Percentiles rank a stretch among this genome's conserved stretches.
phyloP scores from a whole-genome alignment of 1,139 yeast genomes.

The Pichia sp. region DNA sequence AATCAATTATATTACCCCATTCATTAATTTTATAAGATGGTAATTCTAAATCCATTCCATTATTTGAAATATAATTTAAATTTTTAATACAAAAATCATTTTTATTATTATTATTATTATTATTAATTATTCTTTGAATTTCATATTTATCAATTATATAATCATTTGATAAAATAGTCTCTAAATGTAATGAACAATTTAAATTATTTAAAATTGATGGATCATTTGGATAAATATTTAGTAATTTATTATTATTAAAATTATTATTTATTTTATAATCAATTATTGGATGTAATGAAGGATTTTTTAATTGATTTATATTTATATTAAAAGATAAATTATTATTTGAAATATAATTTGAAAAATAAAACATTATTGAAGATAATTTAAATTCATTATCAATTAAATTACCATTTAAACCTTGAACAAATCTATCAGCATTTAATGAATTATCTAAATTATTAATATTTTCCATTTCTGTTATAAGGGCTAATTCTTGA shows the following conservation, averaged over 20 bases:
- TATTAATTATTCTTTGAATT: conserved; percentile 9
- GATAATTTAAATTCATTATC: background rate
- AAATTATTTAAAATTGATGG: conserved; percentile 18
- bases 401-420: conserved; percentile 15
- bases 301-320: background rate
- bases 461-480: conserved; percentile 10
- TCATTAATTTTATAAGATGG: conserved; percentile 24
- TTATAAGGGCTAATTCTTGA: conserved; percentile 20
- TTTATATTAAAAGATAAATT: background rate
- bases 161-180: conserved; percentile 21
- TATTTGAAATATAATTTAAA: conserved; percentile 12
- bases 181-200: conserved; percentile 19
- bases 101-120: background rate
- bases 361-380: conserved; percentile 1
- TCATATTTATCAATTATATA: conserved; percentile 26
- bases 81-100: conserved; percentile 1
- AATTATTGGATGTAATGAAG: conserved; percentile 4
- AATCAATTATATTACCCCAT: conserved; percentile 21
- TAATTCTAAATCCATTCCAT: conserved; percentile 25
- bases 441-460: conserved; percentile 9
- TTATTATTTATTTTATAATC: conserved; percentile 1
- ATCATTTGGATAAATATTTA: conserved; percentile 9
- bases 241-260: background rate
- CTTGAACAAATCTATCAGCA: conserved; percentile 22
- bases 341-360: background rate